Evolutionary conservation across 2,329 filamentous ascomycete species (phyloP), one percentile per base, ranked within the genome.

Genomic region (Microdochium nivale): DNA sequence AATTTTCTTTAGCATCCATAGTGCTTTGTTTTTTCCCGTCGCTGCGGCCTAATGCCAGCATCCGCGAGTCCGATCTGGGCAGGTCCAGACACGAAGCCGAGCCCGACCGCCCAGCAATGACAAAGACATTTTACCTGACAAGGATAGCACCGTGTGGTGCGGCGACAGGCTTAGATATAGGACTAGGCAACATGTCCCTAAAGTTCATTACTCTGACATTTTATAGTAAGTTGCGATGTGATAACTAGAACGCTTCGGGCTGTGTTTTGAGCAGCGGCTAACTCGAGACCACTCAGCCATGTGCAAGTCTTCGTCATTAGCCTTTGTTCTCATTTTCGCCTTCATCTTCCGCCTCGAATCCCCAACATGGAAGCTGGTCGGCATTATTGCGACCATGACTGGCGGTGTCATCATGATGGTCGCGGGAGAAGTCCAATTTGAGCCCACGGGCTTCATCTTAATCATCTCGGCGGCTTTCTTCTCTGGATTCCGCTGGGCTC

Each of bases 131-230:
- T 73, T 99, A 97, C 67, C 71, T 96, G 32, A 95, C 90, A 11
- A 83, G 94, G 55, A 88, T 99, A 58, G 88, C 88, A 2, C 94
- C 94, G 2, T 97, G 94, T 65, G 94, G 92, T 59, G 83, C 86
- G 44, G 91, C 94, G 5, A 99, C 94, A 1, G 94, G 92, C 13
- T 79, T 99, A 54, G 94, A 99, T 66, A 96, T 99, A 68, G 94
- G 94, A 14, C 72, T 99, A 53, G 94, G 94, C 56, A 99, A 99
- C 65, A 96, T 90, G 68, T 95, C 90, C 50, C 77, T 99, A 60
- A 94, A 92, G 69, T 96, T 95, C 67, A 97, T 99, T 61, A 91
- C 89, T 43, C 81, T 99, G 59, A 96, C 92, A 10, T 99, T 99
- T 67, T 95, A 96, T 70, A 99, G 83, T 85, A 77, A 58, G 81